These are phyloP conservation scores for Cryoendolithus antarcticus DNA, from an alignment of 2,329 filamentous ascomycete genomes.

Conservation along the genomic window DNA sequence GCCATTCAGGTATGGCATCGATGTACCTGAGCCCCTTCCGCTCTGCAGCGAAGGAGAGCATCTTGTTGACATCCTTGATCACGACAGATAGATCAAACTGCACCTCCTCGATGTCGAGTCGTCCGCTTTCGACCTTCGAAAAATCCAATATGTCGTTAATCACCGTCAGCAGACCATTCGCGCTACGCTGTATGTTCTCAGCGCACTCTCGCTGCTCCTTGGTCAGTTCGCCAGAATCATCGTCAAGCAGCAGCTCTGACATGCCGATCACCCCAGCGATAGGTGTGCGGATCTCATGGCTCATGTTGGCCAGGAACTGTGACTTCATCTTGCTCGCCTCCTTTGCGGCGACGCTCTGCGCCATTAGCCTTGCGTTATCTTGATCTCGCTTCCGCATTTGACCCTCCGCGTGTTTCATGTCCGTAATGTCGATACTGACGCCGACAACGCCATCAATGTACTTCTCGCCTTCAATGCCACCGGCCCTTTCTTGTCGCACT, in stretches of 20 bases:
- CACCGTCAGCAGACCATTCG: constrained; percentile 69
- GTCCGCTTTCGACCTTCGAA: constrained; percentile 70
- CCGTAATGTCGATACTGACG: constrained; percentile 69
- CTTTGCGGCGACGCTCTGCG: constrained; percentile 66
- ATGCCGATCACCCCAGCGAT: constrained; percentile 73
- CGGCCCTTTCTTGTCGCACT: constrained; percentile 41
- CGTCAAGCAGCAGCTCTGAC: constrained; percentile 61
- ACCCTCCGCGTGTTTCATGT: constrained; percentile 52
- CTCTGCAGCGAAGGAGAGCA: constrained; percentile 75
- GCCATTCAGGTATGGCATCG: constrained; percentile 50
- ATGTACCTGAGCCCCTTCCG: constrained; percentile 65
- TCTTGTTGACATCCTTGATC: constrained; percentile 69
- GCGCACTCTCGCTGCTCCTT: constrained; percentile 63
- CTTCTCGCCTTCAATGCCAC: constrained; percentile 38
- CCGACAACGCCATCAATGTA: constrained; percentile 62
- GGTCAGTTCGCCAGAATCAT: constrained; percentile 39
- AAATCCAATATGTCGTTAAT: constrained; percentile 90
- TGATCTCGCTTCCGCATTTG: constrained; percentile 54
- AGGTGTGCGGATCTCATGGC: constrained; percentile 35
- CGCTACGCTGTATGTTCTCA: constrained; percentile 66
- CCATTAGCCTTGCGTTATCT: constrained; percentile 58
- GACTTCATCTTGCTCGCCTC: constrained; percentile 71
- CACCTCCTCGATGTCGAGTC: constrained; percentile 66
- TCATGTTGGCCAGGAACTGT: constrained; percentile 59
- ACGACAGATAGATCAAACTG: constrained; percentile 65